These are phyloP conservation scores for Mycena floridula DNA, from an alignment of 768 basidiomycete genomes.

Conservation along the genomic window DNA sequence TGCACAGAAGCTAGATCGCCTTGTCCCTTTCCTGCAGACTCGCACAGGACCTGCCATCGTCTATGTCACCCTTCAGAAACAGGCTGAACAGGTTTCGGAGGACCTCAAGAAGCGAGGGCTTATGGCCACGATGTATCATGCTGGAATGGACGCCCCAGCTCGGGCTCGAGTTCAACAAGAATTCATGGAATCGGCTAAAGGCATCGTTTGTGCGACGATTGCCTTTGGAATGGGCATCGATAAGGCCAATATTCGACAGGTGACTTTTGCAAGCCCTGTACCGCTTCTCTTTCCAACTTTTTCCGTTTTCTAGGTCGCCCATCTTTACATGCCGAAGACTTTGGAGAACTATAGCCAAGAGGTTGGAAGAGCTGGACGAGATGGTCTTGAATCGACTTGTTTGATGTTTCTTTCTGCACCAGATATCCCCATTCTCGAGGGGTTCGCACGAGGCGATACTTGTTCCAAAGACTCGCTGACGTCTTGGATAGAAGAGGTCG, in stretches of 20 bases:
- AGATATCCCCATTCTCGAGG: conserved; percentile 42
- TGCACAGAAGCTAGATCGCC: conserved; percentile 26
- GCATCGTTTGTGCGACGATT: conserved; percentile 38
- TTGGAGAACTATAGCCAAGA: conserved; percentile 42
- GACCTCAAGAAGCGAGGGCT: conserved; percentile 23
- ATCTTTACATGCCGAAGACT: conserved; percentile 38
- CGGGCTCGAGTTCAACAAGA: conserved; percentile 28
- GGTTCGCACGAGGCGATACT: conserved; percentile 43
- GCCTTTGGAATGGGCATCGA: conserved; percentile 45
- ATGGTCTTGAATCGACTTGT: conserved; percentile 36
- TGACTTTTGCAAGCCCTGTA: conserved; percentile 3
- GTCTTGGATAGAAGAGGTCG: conserved; percentile 35
- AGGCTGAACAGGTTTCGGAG: conserved; percentile 30
- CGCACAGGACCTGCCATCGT: conserved; percentile 37
- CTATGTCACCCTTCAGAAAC: conserved; percentile 38
- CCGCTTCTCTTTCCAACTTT: too few relatives aligned
- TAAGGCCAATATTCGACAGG: conserved; percentile 32
- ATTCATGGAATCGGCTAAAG: conserved; percentile 32
- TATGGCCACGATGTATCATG: conserved; percentile 31
- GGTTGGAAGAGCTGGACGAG: conserved; percentile 38
- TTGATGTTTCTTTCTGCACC: conserved; percentile 34
- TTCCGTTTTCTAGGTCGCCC: conserved; percentile 37
- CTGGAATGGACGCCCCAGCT: conserved; percentile 29
- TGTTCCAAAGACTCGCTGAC: conserved; percentile 30
- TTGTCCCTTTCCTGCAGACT: conserved; percentile 28